Conservation (phyloP, 2,329 filamentous ascomycete genomes). For the Beauveria rudraprayagi region DNA sequence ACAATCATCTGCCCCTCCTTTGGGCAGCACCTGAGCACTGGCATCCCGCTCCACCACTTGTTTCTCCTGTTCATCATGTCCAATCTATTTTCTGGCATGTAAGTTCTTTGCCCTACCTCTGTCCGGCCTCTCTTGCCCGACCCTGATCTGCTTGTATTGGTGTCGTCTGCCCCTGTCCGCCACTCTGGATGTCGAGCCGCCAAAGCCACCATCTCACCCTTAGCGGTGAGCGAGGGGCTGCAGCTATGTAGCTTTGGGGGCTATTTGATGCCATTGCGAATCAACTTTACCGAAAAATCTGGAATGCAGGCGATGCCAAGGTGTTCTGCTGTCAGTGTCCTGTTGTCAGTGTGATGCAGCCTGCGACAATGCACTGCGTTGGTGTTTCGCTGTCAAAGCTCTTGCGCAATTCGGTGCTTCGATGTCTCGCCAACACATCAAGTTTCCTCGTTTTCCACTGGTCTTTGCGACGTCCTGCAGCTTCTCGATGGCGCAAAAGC, state of each 20-base stretch:
- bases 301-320: neutral
- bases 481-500: neutral
- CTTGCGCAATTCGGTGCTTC: neutral
- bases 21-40: conserved; percentile 9
- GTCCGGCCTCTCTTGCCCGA: neutral
- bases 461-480: neutral
- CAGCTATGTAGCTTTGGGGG: neutral
- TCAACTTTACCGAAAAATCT: neutral
- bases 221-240: conserved; percentile 12
- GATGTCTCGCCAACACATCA: neutral
- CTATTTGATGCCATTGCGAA: neutral
- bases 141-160: neutral
- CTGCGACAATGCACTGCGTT: neutral
- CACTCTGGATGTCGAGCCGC: neutral
- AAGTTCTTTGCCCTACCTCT: neutral
- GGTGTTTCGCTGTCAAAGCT: neutral
- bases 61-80: conserved; percentile 12
- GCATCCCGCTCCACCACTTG: conserved; percentile 9
- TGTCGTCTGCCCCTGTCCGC: neutral
- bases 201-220: conserved; percentile 3
- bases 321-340: no score
- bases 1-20: conserved; percentile 12
- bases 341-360: neutral
- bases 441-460: neutral
- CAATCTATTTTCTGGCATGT: conserved; percentile 14